These are phyloP conservation scores for Lasiodiplodia theobromae DNA, from an alignment of 2,329 filamentous ascomycete species.

Conservation along the genomic window DNA sequence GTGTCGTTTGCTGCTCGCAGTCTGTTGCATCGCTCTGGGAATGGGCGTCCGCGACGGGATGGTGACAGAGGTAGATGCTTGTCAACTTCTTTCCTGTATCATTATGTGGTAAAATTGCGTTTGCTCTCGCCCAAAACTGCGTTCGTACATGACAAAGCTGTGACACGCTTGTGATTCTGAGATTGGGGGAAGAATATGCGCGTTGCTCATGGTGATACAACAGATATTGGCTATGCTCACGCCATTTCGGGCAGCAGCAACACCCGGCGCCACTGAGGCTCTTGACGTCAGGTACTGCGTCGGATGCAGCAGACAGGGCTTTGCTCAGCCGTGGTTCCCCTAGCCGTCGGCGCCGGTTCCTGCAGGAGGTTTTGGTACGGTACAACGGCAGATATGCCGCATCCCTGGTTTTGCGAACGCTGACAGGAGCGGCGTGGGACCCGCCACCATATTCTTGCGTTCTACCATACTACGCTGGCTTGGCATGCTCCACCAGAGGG, in stretches of 20 bases:
- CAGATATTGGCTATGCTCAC: constrained; percentile 4
- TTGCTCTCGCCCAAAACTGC: constrained; percentile 18
- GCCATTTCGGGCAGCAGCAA: constrained; percentile 10
- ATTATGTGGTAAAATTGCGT: constrained; percentile 27
- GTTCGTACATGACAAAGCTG: constrained; percentile 1
- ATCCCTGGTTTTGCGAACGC: background rate
- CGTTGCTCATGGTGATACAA: constrained; percentile 10
- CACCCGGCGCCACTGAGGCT: background rate
- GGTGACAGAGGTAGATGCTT: constrained; percentile 5
- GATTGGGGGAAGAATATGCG: background rate
- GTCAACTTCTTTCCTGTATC: constrained; percentile 24
- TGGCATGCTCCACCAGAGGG: background rate
- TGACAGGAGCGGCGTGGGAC: background rate
- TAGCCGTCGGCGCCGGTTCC: constrained; percentile 16
- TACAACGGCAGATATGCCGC: constrained; percentile 17
- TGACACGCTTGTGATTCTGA: constrained; percentile 1
- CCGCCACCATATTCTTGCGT: background rate
- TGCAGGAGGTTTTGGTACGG: constrained; percentile 10
- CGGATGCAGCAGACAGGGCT: background rate
- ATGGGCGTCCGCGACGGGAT: constrained; percentile 1
- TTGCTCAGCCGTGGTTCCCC: constrained; percentile 17
- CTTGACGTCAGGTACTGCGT: constrained; percentile 15
- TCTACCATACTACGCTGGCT: background rate
- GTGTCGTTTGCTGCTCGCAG: constrained; percentile 5
- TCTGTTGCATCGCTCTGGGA: constrained; percentile 7